phyloP scores from a whole-genome alignment of 352 stramenopile genomes.

The Globisporangium nunn region DNA sequence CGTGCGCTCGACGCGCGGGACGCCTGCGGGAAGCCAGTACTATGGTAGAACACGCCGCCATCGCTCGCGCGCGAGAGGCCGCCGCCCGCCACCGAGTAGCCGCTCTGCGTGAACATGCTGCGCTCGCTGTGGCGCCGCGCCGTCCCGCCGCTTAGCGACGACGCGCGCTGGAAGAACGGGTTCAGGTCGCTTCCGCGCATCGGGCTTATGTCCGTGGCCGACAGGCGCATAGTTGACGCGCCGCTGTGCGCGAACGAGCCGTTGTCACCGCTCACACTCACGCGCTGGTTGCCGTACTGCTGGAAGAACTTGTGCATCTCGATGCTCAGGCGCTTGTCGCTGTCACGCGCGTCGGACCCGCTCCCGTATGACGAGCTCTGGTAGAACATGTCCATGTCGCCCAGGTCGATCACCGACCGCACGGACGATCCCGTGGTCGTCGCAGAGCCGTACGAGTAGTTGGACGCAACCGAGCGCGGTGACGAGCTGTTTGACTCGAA shows the following conservation, averaged over 20 bases:
- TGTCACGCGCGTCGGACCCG: constrained; percentile 26
- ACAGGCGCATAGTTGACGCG: constrained; percentile 38
- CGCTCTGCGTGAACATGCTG: constrained; percentile 13
- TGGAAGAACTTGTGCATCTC: constrained; percentile 72
- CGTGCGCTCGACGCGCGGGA: constrained; percentile 3
- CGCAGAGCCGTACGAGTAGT: constrained; percentile 69
- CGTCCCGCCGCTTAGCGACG: constrained; percentile 13
- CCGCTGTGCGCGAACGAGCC: constrained; percentile 38
- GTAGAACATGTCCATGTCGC: constrained; percentile 80
- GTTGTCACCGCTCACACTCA: constrained; percentile 27
- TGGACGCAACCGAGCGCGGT: constrained; percentile 60
- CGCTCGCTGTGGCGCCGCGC: constrained; percentile 22
- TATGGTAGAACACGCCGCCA: constrained; percentile 38
- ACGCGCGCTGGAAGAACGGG: constrained; percentile 24
- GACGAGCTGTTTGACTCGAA: constrained; percentile 61
- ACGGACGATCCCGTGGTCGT: constrained; percentile 62
- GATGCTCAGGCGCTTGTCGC: constrained; percentile 39
- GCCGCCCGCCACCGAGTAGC: constrained; percentile 14
- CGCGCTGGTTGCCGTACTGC: constrained; percentile 32
- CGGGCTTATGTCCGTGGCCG: constrained; percentile 15
- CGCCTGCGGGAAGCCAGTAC: constrained; percentile 7
- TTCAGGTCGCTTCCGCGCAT: constrained; percentile 32
- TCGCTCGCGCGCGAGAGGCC: constrained; percentile 30
- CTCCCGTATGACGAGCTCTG: constrained; percentile 22
- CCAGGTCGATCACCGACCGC: constrained; percentile 61